Percentiles rank a stretch among this genome's conserved stretches.
Evolutionary conservation across 2,329 filamentous ascomycete genomes (phyloP).

Genomic region (Pseudocercospora eumusae): DNA sequence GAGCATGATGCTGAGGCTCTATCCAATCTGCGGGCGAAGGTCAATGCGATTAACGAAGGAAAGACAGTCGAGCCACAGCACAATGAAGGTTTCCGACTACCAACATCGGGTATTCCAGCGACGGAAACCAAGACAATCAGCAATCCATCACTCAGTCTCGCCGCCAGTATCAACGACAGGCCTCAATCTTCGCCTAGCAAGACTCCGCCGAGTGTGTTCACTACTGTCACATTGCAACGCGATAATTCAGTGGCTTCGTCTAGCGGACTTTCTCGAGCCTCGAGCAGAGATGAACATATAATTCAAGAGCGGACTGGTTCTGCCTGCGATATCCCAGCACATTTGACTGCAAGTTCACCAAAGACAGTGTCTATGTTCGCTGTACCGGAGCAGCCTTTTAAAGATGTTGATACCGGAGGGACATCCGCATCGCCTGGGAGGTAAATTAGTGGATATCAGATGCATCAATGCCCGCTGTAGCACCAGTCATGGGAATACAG

Average conservation of each 20-base stretch:
- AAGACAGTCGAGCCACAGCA: slow-evolving; percentile 24
- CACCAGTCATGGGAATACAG: background rate
- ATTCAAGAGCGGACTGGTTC: slow-evolving; percentile 20
- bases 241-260: background rate
- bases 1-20: slow-evolving; percentile 32
- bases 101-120: slow-evolving; percentile 8
- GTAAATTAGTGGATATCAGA: background rate
- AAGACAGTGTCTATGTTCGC: slow-evolving; percentile 48
- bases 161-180: background rate
- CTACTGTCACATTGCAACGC: background rate
- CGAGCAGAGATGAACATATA: slow-evolving; percentile 31
- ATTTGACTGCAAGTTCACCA: slow-evolving; percentile 31
- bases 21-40: slow-evolving; percentile 32
- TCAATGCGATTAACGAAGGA: slow-evolving; percentile 29
- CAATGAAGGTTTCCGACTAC: slow-evolving; percentile 29
- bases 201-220: background rate
- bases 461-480: background rate
- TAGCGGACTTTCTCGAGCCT: background rate
- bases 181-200: slow-evolving; percentile 2
- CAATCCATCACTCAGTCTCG: background rate
- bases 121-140: slow-evolving; percentile 6
- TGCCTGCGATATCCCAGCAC: slow-evolving; percentile 32
- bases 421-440: background rate
- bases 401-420: slow-evolving; percentile 39
- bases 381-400: slow-evolving; percentile 45